Evolutionary conservation across 2,329 filamentous ascomycete genomes (phyloP).

Genomic region (Fonsecaea multimorphosa): DNA sequence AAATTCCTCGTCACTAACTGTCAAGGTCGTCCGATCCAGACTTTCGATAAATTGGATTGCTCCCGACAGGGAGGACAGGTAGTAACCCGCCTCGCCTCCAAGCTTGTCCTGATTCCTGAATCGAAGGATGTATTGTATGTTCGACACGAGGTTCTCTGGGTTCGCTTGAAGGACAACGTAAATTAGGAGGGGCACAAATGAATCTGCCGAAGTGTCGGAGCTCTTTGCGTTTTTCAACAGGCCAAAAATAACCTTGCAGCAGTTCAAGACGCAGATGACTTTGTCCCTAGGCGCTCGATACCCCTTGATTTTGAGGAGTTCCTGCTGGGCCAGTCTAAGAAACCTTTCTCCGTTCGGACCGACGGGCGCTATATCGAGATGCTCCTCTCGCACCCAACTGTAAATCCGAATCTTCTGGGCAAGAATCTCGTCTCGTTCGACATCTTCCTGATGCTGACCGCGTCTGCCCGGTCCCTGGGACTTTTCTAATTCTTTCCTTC

Average conservation of each 20-base stretch:
- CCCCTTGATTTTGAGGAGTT: conserved; percentile 92
- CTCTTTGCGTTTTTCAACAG: conserved; percentile 89
- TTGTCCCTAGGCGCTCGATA: conserved; percentile 98
- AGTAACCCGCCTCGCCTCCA: conserved; percentile 96
- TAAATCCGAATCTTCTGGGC: conserved; percentile 98
- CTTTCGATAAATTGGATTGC: conserved; percentile 97
- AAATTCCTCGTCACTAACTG: conserved; percentile 93
- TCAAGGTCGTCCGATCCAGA: conserved; percentile 89
- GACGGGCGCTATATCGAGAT: conserved; percentile 87
- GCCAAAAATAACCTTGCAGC: conserved; percentile 99
- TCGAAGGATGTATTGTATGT: conserved; percentile 95
- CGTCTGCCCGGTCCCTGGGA: conserved; percentile 79
- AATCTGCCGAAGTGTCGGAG: conserved; percentile 87
- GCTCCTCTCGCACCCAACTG: conserved; percentile 89
- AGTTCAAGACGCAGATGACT: conserved; percentile 97
- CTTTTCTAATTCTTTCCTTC: conserved; percentile 70
- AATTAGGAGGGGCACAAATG: conserved; percentile 92
- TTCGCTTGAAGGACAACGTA: conserved; percentile 95
- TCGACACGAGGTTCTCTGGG: conserved; percentile 92
- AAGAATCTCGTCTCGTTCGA: conserved; percentile 93
- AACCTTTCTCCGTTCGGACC: conserved; percentile 88
- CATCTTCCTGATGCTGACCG: conserved; percentile 97
- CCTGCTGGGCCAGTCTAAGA: conserved; percentile 86
- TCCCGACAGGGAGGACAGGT: conserved; percentile 85
- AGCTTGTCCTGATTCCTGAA: conserved; percentile 98